A percentile compares a stretch with the other conserved stretches of the same genome.
phyloP scores from a whole-genome alignment of 345 rosid genomes.

The Aegle marmelos region DNA sequence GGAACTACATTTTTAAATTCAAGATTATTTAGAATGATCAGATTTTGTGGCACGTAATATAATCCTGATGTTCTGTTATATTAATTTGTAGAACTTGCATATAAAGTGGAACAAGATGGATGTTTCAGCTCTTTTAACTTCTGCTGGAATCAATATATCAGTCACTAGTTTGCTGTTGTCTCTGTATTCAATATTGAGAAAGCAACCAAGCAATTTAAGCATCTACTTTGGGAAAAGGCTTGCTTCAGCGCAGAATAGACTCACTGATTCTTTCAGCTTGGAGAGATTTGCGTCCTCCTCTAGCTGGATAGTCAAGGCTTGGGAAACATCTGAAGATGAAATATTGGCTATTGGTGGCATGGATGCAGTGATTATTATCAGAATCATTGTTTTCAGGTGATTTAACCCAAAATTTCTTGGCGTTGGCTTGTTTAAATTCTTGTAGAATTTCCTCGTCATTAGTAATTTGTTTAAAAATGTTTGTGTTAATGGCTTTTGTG shows the following conservation, averaged over 20 bases:
- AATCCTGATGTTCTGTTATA: constrained; percentile 12
- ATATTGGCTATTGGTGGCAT: constrained; percentile 66
- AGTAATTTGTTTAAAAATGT: too few species aligned
- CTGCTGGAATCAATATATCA: constrained; percentile 78
- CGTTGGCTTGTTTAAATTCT: neutral
- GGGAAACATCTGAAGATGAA: constrained; percentile 84
- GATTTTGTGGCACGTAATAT: neutral
- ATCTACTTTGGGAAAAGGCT: constrained; percentile 75
- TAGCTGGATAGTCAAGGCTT: constrained; percentile 82
- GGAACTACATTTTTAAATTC: too few species aligned
- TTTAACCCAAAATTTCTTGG: constrained; percentile 9
- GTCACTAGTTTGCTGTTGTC: constrained; percentile 58
- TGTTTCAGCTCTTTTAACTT: constrained; percentile 66
- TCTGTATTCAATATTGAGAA: constrained; percentile 73
- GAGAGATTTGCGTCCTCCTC: constrained; percentile 88
- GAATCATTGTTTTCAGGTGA: constrained; percentile 79
- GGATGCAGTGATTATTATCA: constrained; percentile 80
- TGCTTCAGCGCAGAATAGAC: constrained; percentile 30
- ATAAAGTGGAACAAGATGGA: constrained; percentile 49
- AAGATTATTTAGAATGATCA: neutral
- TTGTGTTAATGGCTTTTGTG: too few species aligned
- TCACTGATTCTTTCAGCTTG: constrained; percentile 42
- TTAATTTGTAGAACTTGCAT: neutral
- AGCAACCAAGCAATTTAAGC: constrained; percentile 64
- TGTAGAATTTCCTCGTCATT: too few species aligned